Percentiles rank a stretch among this genome's conserved stretches.
Conservation (phyloP, 2,329 filamentous ascomycete species). For the Byssothecium circinans region DNA sequence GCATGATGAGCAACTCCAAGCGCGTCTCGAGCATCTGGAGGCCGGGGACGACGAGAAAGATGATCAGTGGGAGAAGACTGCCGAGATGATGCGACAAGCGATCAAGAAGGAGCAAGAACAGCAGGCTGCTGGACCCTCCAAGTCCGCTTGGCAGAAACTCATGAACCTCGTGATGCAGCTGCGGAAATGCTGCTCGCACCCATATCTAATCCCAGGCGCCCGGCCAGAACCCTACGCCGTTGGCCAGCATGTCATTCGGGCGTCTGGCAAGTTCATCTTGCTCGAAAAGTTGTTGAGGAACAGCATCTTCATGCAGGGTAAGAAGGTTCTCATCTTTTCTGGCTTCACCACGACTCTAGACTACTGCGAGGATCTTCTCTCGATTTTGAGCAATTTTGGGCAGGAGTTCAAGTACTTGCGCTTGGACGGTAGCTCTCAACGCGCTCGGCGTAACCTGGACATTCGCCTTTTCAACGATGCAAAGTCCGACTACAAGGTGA, state of each 20-base stretch:
- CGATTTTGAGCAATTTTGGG: conserved; percentile 46
- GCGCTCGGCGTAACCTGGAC: conserved; percentile 55
- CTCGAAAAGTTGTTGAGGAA: conserved; percentile 55
- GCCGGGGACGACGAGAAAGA: conserved; percentile 7
- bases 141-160: conserved; percentile 51
- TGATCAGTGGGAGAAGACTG: conserved; percentile 64
- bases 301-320: conserved; percentile 52
- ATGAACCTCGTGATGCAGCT: conserved; percentile 61
- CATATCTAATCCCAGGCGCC: conserved; percentile 54
- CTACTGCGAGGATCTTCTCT: conserved; percentile 55
- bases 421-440: conserved; percentile 54
- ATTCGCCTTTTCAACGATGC: conserved; percentile 57
- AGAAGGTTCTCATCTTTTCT: conserved; percentile 61
- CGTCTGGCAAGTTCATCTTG: conserved; percentile 60
- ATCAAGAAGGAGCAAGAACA: conserved; percentile 48
- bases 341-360: conserved; percentile 56
- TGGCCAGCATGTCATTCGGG: conserved; percentile 52
- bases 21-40: conserved; percentile 34
- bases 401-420: conserved; percentile 51
- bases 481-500: conserved; percentile 53
- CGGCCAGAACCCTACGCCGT: conserved; percentile 51
- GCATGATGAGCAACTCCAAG: conserved; percentile 40
- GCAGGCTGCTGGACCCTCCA: conserved; percentile 29
- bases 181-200: conserved; percentile 59
- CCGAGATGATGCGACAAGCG: conserved; percentile 97